These are phyloP conservation scores for Trichoderma breve DNA, from an alignment of 2,329 filamentous ascomycete species.

Conservation along the genomic window DNA sequence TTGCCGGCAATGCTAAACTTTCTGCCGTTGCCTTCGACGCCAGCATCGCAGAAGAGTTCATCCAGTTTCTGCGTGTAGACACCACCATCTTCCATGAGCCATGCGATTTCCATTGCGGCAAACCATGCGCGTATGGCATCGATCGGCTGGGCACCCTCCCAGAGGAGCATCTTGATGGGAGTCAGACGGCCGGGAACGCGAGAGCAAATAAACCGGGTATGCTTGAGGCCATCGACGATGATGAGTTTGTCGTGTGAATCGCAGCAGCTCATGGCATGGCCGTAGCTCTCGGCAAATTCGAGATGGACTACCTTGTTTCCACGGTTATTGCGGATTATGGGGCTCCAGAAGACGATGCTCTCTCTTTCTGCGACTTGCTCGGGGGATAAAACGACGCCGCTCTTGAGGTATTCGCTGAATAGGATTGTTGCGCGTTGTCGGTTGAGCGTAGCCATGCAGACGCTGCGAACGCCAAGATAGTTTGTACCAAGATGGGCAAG, in stretches of 20 bases:
- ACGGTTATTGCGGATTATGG: slow-evolving; percentile 31
- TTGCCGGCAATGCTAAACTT: slow-evolving; percentile 4
- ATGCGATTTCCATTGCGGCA: slow-evolving; percentile 38
- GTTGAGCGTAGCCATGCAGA: slow-evolving; percentile 82
- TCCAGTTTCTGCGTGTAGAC: slow-evolving; percentile 26
- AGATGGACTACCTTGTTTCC: slow-evolving; percentile 34
- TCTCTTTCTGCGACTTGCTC: slow-evolving; percentile 63
- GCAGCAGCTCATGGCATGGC: slow-evolving; percentile 33
- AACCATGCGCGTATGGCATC: slow-evolving; percentile 40
- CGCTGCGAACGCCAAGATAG: slow-evolving; percentile 78
- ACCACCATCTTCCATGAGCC: slow-evolving; percentile 30
- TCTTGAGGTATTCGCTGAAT: slow-evolving; percentile 56
- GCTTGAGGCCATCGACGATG: slow-evolving; percentile 31
- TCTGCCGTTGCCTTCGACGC: slow-evolving; percentile 3
- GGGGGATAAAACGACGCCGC: slow-evolving; percentile 57
- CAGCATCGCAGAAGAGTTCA: slow-evolving; percentile 7
- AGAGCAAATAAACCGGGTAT: slow-evolving; percentile 33
- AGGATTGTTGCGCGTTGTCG: slow-evolving; percentile 81
- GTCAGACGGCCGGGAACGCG: slow-evolving; percentile 24
- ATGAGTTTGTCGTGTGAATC: slow-evolving; percentile 24
- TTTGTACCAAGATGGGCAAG: slow-evolving; percentile 79
- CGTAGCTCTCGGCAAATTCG: slow-evolving; percentile 44
- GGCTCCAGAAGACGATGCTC: slow-evolving; percentile 55
- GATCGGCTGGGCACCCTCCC: slow-evolving; percentile 29
- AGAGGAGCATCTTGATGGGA: slow-evolving; percentile 38